A percentile compares a stretch with the other conserved stretches of the same genome.
phyloP scores from a whole-genome alignment of 345 rosid genomes.

The Mallotus nudiflorus region DNA sequence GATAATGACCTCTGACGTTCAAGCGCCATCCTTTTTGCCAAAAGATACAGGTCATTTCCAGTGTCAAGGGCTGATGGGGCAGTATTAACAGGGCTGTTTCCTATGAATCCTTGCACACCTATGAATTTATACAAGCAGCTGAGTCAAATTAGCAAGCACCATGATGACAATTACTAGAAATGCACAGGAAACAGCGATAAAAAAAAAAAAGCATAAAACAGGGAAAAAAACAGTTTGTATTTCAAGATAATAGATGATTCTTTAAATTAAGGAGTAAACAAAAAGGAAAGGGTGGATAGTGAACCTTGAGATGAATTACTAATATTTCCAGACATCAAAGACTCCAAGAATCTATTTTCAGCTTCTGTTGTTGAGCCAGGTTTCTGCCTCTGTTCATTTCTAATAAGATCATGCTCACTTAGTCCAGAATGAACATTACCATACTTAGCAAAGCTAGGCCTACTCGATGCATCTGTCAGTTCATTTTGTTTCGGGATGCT shows the following conservation, averaged over 20 bases:
- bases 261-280: background rate
- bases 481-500: conserved; percentile 67
- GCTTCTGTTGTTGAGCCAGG: conserved; percentile 68
- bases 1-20: conserved; percentile 72
- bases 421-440: conserved; percentile 45
- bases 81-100: conserved; percentile 47
- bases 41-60: conserved; percentile 57
- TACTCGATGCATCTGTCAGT: conserved; percentile 42
- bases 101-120: conserved; percentile 71
- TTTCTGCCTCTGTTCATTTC: conserved; percentile 57
- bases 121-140: conserved; percentile 24
- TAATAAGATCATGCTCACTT: conserved; percentile 50
- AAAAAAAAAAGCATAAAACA: background rate
- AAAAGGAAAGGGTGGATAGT: conserved; percentile 15
- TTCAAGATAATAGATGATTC: background rate
- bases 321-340: conserved; percentile 69
- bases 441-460: conserved; percentile 47
- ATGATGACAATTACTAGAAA: background rate
- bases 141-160: background rate
- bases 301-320: conserved; percentile 66
- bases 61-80: conserved; percentile 54
- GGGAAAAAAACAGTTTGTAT: background rate
- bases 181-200: background rate
- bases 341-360: conserved; percentile 89
- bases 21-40: conserved; percentile 73